These are phyloP conservation scores for Durio zibethinus DNA, from an alignment of 345 rosid species.

Conservation along the genomic window DNA sequence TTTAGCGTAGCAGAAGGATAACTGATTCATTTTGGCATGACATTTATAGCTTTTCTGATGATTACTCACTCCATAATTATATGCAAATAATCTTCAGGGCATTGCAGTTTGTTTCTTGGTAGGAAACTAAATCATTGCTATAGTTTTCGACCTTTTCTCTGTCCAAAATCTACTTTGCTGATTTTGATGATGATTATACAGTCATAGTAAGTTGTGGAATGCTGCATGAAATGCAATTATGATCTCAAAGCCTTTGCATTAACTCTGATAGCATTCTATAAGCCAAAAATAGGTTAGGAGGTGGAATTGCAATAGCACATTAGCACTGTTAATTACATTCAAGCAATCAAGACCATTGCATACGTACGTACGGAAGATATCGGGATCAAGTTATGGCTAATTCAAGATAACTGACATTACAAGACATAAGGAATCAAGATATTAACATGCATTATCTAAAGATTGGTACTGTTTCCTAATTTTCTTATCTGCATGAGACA, in stretches of 20 bases:
- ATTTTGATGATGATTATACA: no score
- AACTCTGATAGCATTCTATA: neutral
- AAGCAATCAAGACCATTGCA: neutral
- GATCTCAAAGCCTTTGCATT: neutral
- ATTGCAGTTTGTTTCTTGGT: neutral
- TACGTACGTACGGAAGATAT: neutral
- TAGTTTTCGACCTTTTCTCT: no score
- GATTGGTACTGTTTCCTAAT: constrained; percentile 31
- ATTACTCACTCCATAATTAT: neutral
- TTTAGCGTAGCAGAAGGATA: neutral
- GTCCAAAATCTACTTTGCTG: no score
- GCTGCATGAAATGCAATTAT: neutral
- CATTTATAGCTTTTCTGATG: neutral
- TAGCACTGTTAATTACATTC: neutral
- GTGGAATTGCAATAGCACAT: no score
- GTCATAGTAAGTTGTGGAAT: neutral
- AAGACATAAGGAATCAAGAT: neutral
- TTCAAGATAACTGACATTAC: neutral
- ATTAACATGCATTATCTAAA: neutral
- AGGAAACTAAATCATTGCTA: neutral
- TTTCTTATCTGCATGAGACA: constrained; percentile 25
- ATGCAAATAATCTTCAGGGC: neutral
- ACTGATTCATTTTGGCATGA: neutral
- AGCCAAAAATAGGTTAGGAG: no score
- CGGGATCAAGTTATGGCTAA: neutral